phyloP scores from a whole-genome alignment of 345 rosid species.

The Luvunga scandens region DNA sequence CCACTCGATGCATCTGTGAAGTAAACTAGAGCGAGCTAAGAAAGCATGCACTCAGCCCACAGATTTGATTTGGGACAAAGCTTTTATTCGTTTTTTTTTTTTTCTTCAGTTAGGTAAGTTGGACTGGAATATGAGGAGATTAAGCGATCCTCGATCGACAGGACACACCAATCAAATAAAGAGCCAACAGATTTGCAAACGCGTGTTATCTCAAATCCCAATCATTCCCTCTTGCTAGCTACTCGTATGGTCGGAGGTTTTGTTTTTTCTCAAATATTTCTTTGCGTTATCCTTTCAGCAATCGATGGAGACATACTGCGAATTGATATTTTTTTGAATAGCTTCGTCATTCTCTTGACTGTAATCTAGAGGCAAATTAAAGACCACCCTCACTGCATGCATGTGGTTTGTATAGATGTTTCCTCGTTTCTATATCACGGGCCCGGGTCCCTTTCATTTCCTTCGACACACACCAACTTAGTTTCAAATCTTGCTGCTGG shows the following conservation, averaged over 20 bases:
- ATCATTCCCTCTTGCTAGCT: background rate
- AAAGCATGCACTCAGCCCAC: background rate
- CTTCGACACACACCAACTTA: background rate
- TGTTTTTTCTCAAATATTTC: background rate
- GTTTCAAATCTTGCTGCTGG: background rate
- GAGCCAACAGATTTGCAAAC: constrained; percentile 12
- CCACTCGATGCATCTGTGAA: background rate
- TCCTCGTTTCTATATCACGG: background rate
- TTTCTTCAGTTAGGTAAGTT: background rate
- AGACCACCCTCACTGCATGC: background rate
- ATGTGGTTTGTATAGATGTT: constrained; percentile 4
- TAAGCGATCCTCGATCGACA: background rate
- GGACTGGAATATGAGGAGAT: background rate
- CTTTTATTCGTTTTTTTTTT: background rate
- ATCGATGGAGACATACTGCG: background rate
- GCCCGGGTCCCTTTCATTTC: background rate
- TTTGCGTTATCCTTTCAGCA: background rate
- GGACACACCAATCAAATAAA: background rate
- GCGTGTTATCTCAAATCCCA: background rate
- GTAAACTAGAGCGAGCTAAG: background rate
- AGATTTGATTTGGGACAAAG: background rate
- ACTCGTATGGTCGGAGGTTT: constrained; percentile 21
- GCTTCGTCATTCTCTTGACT: background rate
- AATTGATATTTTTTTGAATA: background rate
- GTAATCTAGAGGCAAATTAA: too few relatives aligned